Base-by-base conservation (phyloP, 805 yeast genomes). In the Phaffomyces thermotolerans region DNA sequence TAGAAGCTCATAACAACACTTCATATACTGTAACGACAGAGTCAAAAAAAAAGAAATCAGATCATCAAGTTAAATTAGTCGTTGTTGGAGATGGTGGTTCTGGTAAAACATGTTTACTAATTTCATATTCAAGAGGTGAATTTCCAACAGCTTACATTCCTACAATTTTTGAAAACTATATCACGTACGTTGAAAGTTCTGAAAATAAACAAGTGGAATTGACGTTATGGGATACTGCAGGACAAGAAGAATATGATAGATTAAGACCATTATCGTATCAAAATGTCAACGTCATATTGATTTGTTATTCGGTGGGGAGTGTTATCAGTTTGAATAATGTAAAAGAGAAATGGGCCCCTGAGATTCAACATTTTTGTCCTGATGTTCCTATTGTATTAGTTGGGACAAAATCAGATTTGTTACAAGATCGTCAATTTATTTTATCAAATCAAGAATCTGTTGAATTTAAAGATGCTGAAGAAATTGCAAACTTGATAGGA, bases 1-100 rank as follows among this genome's bases (percentile, higher is more conserved):
- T 27, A 27, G 29, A 27, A 6, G 6, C 13, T 20, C 22, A 20
- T 6, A 27, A 27, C 6, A 27, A 27, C 29, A 27, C 29, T 10
- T 27, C 29, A 27, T 27, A 27, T 13, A 27, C 13, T 13, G 29
- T 27, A 27, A 10, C 29, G 14, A 10, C 29, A 10, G 13, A 20
- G 5, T 20, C 10, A 13, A 27, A 10, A 6, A 27, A 27, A 9
- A 53, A 52, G 37, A 47, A 53, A 37, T 55, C 72, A 1, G 69
- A 70, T 41, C 57, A 61, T 34, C 68, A 65, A 39, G 53, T 72
- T 36, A 84, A 84, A 57, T 65, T 85, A 6, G 95, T 87, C 12
- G 84, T 84, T 24, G 93, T 88, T 9, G 95, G 96, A 8, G 96
- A 87, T 61, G 89, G 91, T 54, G 90, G 87, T 15, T 82, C 93